Evolutionary conservation across 164 flowering plant genomes (phyloP), one percentile per base, ranked within the genome.

Genomic region (Vitis cinerea): DNA sequence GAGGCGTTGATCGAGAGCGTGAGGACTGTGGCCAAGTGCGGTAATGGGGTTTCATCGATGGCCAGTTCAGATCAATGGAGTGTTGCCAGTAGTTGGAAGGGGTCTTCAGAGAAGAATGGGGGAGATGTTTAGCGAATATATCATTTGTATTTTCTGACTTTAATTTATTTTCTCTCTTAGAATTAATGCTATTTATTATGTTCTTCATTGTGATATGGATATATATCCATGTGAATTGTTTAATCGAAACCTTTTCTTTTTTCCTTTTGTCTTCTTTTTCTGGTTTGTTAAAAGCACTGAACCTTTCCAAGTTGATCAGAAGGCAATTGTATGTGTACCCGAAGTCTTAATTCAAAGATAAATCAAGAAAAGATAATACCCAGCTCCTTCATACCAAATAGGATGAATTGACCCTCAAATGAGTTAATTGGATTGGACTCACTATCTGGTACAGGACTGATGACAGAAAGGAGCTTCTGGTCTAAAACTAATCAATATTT

Each of bases 21-120:
- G 48, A 71, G 85, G 71, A 79, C 83, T 3, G 85, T 79, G 70
- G 85, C 85, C 9, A 82, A 82, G 74, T 82, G 85, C 67, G 80
- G 79, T 5, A 68, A 61, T 23, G 75, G 75, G 27, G 63, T 49
- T 19, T 62, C 72, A 3, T 71, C 80, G 15, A 65, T 54, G 64
- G 69, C 77, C 3, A 66, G 59, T 54, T 81, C 84, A 0, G 84
- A 79, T 27, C 76, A 76, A n/a, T 76, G 65, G 75, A 81, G 82
- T 52, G 50, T 81, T 10, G 65, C 78, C 15, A 61, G 81, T 27
- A 68, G 79, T 51, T 75, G 74, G 77, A 74, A 78, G 30, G 76
- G 72, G 13, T 75, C 70, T 12, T 16, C 44, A 47, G 61, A 60
- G 17, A 64, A 61, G 50, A 37, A 2, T 6, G 63, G 49, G 1